Base-by-base conservation (phyloP, 1,284 basidiomycete species). In the Meira miltonrushii region DNA sequence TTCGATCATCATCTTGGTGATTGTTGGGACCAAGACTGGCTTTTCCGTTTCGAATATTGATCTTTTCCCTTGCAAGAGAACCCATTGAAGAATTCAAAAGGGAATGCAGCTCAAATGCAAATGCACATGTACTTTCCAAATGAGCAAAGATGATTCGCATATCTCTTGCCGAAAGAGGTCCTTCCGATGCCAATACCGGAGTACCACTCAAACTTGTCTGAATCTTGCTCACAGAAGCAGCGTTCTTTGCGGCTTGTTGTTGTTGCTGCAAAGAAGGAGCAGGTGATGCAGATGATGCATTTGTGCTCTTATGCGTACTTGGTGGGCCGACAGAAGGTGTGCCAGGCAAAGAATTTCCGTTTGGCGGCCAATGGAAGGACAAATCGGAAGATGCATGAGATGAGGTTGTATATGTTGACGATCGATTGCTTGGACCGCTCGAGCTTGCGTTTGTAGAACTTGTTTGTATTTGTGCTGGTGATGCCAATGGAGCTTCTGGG, bases 81-180 rank as follows among this genome's bases (percentile, higher is more conserved):
- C 72, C 75, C 40, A 80, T 69, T 0, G 81, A 79, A 5, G 55
- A 65, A 55, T 81, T 79, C 40, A 83, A 79, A 13, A 70, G 65
- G 0, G 57, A 68, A 0, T 80, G 83, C 67, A 92, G 85, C 54
- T 82, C 80, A 66, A 88, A 86, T 0, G 89, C 83, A 55, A 90
- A 85, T 2, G 82, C 71, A 1, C 89, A 88, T 12, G 92, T 82
- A 54, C 89, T 85, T 17, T 85, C 82, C 40, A 92, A 82, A 75
- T 92, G 92, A 65, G 84, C 83, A 79, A 93, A 92, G 21, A 93
- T 86, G 58, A 85, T 83, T 66, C 84, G 85, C 25, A 84, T 81
- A 73, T 92, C 89, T 28, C 88, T 85, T 0, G 80, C 78, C 2
- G 86, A 84, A 83, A 33, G 28, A 33, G 28, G 28, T 8, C 28